Base-by-base conservation (phyloP, 2,329 filamentous ascomycete genomes). In the Raffaelea arxii region DNA sequence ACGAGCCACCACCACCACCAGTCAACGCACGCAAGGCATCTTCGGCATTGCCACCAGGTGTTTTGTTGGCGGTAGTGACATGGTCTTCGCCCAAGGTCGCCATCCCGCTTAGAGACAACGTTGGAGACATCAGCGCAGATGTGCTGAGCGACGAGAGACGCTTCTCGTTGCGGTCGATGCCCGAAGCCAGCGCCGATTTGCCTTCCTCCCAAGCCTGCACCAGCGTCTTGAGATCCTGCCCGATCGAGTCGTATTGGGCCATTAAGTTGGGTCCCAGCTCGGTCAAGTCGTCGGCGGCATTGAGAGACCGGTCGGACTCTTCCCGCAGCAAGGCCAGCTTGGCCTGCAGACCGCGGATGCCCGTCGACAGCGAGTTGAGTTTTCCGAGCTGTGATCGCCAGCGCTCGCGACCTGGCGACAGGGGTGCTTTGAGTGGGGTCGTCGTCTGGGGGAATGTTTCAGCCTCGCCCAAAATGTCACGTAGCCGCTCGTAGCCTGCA, bases 191-290 rank as follows among this genome's bases (percentile, higher is more conserved):
- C 6, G 87, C 82, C n/a, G 82, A 77, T 62, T 86, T 91, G 43
- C 91, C 92, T 44, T 84, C 78, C 57, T 94, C 87, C 90, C 90
- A 95, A 52, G 88, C 85, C 52, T 84, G 75, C 64, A 90, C 80
- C 43, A 95, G 68, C 38, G 82, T 77, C 60, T 84, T 84, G 39
- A 98, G 73, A 58, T 98, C 92, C 23, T 82, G 74, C 3, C 92
- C 92, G 52, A 98, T 94, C 4, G 89, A 91, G 47, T 98, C 92
- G 63, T 97, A 98, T 58, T 97, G 92, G 21, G 81, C 68, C 74
- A 95, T 82, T 35, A 97, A 73, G 51, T 80, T 82, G 1, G 82
- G 77, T 1, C 86, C 87, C 16, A 95, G 75, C 54, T 94, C 86
- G 4, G 80, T 78, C 18, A 86, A 78, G 55, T 83, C 79, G 49